A percentile compares a stretch with the other conserved stretches of the same genome.
Conservation (phyloP, 805 yeast genomes). For the Ogataea glucozyma region DNA sequence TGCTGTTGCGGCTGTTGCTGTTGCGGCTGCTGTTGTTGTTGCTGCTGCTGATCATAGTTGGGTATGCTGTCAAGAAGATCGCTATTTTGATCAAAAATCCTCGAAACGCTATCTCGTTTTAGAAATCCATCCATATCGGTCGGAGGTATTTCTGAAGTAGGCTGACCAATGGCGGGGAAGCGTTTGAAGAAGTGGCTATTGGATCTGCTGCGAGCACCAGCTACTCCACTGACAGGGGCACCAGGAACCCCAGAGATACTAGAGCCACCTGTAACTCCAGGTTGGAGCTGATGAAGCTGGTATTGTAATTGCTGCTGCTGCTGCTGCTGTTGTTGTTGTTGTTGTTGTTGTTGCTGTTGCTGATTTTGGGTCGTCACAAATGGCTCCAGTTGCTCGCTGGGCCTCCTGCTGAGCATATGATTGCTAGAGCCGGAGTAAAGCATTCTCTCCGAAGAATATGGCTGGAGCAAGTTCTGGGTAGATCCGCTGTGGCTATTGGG, state of each 20-base stretch:
- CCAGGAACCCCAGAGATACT: not conserved
- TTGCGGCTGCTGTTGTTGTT: slow-evolving; percentile 15
- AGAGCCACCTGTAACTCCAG: slow-evolving; percentile 7
- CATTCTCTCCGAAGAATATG: slow-evolving; percentile 31
- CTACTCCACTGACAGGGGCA: too few species aligned
- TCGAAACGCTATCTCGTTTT: slow-evolving; percentile 36
- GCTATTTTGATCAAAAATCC: slow-evolving; percentile 29
- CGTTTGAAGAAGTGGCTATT: slow-evolving; percentile 33
- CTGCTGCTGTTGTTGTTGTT: slow-evolving; percentile 16
- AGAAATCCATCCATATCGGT: slow-evolving; percentile 38
- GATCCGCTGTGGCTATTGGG: slow-evolving; percentile 22
- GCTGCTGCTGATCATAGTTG: slow-evolving; percentile 24
- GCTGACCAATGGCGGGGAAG: slow-evolving; percentile 34
- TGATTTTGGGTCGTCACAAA: slow-evolving; percentile 37
- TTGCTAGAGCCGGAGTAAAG: slow-evolving; percentile 24
- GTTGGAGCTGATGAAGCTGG: slow-evolving; percentile 16
- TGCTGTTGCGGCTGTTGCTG: slow-evolving; percentile 11
- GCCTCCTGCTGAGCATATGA: slow-evolving; percentile 39
- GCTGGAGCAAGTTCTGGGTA: slow-evolving; percentile 23
- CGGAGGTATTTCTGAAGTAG: slow-evolving; percentile 29
- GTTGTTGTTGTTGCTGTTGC: slow-evolving; percentile 18
- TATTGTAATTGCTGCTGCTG: slow-evolving; percentile 20
- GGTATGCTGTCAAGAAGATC: slow-evolving; percentile 33
- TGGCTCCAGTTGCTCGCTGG: slow-evolving; percentile 53
- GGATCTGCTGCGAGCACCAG: slow-evolving; percentile 27